A percentile compares a stretch with the other conserved stretches of the same genome.
Evolutionary conservation across 805 yeast genomes (phyloP).

Genomic region (Saccharomycodes ludwigii): DNA sequence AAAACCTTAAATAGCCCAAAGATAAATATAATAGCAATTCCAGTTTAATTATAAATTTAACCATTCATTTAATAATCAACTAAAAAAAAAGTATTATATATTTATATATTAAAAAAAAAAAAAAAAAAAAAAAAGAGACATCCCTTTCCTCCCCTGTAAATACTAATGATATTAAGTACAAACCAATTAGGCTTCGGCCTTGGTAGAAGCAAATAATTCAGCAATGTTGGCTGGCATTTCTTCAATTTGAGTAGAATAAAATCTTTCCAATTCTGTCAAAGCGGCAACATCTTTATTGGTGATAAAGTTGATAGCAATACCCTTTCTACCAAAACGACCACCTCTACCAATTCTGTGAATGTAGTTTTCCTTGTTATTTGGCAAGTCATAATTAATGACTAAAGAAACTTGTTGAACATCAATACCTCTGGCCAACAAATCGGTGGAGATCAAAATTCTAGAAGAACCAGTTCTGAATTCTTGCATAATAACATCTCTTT

Average conservation of each 20-base stretch:
- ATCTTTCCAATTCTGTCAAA: conserved; percentile 62
- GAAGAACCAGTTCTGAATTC: conserved; percentile 92
- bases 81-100: conserved; percentile 1
- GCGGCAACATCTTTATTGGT: conserved; percentile 65
- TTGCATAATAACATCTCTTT: conserved; percentile 88
- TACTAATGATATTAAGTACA: conserved; percentile 2
- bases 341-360: conserved; percentile 97
- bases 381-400: conserved; percentile 92
- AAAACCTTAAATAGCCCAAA: too few relatives aligned
- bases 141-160: not conserved
- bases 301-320: conserved; percentile 91
- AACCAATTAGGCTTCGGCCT: conserved; percentile 8
- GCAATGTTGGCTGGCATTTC: conserved; percentile 72
- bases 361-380: conserved; percentile 86
- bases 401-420: conserved; percentile 97
- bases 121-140: not conserved
- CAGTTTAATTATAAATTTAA: too few relatives aligned
- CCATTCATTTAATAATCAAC: too few relatives aligned
- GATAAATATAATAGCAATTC: too few relatives aligned
- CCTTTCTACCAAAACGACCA: conserved; percentile 97
- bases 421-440: conserved; percentile 96
- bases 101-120: not conserved
- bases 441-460: conserved; percentile 89
- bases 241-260: conserved; percentile 61
- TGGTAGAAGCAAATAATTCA: conserved; percentile 25